Evolutionary conservation across 306 rosid genomes (phyloP).

Genomic region (Biancaea sappan): DNA sequence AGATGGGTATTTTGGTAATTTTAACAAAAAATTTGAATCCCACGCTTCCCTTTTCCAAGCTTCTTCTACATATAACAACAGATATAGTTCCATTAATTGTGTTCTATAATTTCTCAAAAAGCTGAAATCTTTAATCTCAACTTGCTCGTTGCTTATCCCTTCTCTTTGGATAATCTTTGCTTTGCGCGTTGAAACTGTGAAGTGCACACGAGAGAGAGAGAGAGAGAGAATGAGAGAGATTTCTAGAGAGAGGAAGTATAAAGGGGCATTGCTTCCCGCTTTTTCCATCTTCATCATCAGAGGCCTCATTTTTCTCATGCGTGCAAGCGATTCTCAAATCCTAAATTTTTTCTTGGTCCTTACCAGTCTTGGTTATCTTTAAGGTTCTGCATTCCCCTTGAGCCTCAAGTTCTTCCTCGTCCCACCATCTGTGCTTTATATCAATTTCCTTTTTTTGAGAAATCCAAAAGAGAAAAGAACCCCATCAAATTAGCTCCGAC

Average conservation of each 20-base stretch:
- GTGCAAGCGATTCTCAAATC: constrained; percentile 83
- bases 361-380: constrained; percentile 47
- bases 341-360: constrained; percentile 48
- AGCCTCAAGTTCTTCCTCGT: constrained; percentile 44
- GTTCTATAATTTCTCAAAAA: not conserved
- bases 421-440: no score
- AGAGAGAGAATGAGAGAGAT: constrained; percentile 22
- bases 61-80: constrained; percentile 22
- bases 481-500: constrained; percentile 26
- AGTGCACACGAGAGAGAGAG: constrained; percentile 1
- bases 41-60: constrained; percentile 22
- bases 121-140: not conserved
- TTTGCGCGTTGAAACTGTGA: constrained; percentile 56
- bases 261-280: constrained; percentile 65
- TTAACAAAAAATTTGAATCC: not conserved
- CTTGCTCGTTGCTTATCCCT: constrained; percentile 30
- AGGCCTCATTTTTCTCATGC: constrained; percentile 58
- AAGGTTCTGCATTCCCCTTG: constrained; percentile 59
- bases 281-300: constrained; percentile 54
- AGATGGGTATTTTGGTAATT: not conserved
- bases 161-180: constrained; percentile 37
- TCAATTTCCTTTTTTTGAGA: constrained; percentile 2
- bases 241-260: constrained; percentile 4
- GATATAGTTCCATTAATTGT: not conserved
- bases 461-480: not conserved